Percentiles rank a stretch among this genome's conserved stretches.
phyloP scores from a whole-genome alignment of 768 basidiomycete species.

The Pisolithus sp. region DNA sequence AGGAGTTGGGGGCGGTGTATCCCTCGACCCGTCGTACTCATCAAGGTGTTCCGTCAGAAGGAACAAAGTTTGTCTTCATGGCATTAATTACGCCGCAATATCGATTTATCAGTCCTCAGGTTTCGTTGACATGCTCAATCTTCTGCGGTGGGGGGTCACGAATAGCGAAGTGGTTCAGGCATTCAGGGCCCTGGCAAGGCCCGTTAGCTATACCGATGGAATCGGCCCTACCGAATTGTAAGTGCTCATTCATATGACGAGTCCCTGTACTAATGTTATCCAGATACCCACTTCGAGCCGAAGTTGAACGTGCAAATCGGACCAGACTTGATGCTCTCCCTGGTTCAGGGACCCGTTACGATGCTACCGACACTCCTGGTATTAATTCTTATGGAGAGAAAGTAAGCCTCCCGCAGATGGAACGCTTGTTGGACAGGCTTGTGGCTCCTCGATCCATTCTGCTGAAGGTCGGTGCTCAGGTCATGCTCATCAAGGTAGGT shows the following conservation, averaged over 20 bases:
- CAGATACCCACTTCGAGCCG: conserved; percentile 63
- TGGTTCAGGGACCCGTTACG: conserved; percentile 34
- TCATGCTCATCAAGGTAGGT: conserved; percentile 70
- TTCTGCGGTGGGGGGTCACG: conserved; percentile 74
- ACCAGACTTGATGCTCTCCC: conserved; percentile 41
- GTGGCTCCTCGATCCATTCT: conserved; percentile 43
- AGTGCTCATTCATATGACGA: conserved; percentile 10
- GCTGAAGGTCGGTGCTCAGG: conserved; percentile 75
- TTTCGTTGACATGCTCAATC: conserved; percentile 84
- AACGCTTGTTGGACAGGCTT: conserved; percentile 49
- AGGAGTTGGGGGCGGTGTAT: conserved; percentile 65
- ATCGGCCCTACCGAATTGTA: conserved; percentile 82
- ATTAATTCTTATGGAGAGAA: conserved; percentile 36
- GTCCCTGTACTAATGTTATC: not conserved
- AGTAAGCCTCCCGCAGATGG: conserved; percentile 34
- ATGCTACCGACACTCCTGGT: conserved; percentile 41
- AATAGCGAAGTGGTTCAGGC: conserved; percentile 33
- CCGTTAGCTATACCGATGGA: conserved; percentile 58
- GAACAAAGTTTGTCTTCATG: conserved; percentile 49
- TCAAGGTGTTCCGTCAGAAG: conserved; percentile 82
- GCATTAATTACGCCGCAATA: not conserved
- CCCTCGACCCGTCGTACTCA: conserved; percentile 46
- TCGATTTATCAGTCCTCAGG: conserved; percentile 21
- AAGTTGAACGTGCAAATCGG: conserved; percentile 69
- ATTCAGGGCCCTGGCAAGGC: conserved; percentile 54